Conservation (phyloP, 768 basidiomycete species). For the Suillus tomentosus region DNA sequence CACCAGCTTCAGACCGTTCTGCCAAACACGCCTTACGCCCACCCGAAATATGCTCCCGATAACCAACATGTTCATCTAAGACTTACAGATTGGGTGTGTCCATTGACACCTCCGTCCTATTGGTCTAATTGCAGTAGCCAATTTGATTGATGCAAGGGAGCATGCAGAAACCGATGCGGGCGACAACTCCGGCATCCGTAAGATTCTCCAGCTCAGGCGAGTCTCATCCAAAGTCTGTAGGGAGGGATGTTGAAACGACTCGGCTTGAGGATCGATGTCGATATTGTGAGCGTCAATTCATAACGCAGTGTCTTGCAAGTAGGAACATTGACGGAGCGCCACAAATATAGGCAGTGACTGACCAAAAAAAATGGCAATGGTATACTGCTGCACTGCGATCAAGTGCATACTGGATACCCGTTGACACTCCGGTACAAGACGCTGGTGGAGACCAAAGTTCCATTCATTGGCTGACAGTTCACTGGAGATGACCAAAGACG, state of each 20-base stretch:
- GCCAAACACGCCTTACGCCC: not conserved
- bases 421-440: not conserved
- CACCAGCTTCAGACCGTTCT: not conserved
- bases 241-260: not conserved
- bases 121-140: not conserved
- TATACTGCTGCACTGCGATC: not conserved
- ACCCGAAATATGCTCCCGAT: not conserved
- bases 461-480: not conserved
- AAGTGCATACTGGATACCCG: not conserved
- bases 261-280: not conserved
- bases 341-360: not conserved
- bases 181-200: not conserved
- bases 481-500: not conserved
- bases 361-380: not conserved
- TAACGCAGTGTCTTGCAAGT: not conserved
- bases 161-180: not conserved
- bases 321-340: not conserved
- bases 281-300: not conserved
- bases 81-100: not conserved
- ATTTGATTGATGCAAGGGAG: not conserved
- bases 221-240: not conserved
- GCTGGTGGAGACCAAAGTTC: not conserved
- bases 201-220: not conserved
- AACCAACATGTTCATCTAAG: not conserved
- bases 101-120: not conserved